Evolutionary conservation across 345 rosid genomes (phyloP), one percentile per base, ranked within the genome.

Genomic region (Barbarea vulgaris): DNA sequence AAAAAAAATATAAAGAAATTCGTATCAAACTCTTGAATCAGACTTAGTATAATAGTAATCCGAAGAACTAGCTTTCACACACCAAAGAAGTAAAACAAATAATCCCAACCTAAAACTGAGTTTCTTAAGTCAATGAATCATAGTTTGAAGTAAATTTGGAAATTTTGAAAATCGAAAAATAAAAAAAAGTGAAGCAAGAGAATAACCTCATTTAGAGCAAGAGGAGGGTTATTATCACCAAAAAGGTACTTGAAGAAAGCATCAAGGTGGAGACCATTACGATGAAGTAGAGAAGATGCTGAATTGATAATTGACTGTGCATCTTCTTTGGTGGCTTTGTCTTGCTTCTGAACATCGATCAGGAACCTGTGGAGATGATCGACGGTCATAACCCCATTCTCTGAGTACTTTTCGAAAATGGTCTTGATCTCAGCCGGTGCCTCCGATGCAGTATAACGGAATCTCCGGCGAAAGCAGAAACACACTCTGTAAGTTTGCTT

Each of bases 201-300:
- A 36, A 28, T n/a, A 28, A 88, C 91, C 86, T 62, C 83, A 36
- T 28, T 79, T 9, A 70, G 69, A 66, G 80, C 72, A 80, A 85
- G 76, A 27, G 91, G 89, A 74, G 86, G 84, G 48, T 88, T 88
- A 5, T n/a, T 9, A 4, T 83, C 89, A 27, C 87, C 78, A 41
- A 84, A 87, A 9, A 88, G 85, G 67, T 85, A 88, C 80, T 86
- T 86, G 69, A 88, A 88, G 70, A 88, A 88, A 36, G 76, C 83
- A 78, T 84, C 91, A 28, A 88, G 84, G 33, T 80, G 73, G 52
- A 88, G 79, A 13, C 85, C 90, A 69, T 36, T 86, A 0, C 85
- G 84, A 69, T 84, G 87, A 46, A 88, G 81, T 59, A 76, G 81
- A 55, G 79, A 70, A 55, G 79, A 74, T 17, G 69, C 57, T 14